Conservation (phyloP, 768 basidiomycete genomes). For the Mrakia gelida region DNA sequence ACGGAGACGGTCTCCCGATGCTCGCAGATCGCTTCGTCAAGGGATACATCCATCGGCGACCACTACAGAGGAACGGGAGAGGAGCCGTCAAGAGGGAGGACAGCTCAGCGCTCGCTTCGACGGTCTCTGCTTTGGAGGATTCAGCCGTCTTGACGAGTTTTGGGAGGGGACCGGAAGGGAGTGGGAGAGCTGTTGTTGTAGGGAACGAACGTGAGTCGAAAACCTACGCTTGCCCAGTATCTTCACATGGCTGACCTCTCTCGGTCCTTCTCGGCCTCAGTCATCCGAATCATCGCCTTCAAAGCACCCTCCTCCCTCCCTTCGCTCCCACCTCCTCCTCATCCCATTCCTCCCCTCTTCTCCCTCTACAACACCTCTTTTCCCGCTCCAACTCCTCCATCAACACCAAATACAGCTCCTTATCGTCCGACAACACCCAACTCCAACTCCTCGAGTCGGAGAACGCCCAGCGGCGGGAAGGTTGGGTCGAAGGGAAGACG, state of each 20-base stretch:
- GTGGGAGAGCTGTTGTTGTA: slow-evolving; percentile 27
- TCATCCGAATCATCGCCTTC: slow-evolving; percentile 24
- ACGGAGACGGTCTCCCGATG: slow-evolving; percentile 2
- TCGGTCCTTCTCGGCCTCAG: not conserved
- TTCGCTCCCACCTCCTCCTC: slow-evolving; percentile 9
- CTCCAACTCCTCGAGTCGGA: slow-evolving; percentile 1
- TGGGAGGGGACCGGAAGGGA: slow-evolving; percentile 22
- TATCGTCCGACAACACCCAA: not conserved
- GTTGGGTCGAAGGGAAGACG: not conserved
- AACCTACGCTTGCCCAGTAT: not conserved
- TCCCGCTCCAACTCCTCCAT: not conserved
- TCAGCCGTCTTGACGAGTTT: slow-evolving; percentile 17
- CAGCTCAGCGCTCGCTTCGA: not conserved
- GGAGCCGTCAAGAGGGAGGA: not conserved
- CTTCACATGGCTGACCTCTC: not conserved
- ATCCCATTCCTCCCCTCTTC: slow-evolving; percentile 21
- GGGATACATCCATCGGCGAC: not conserved
- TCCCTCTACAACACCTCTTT: slow-evolving; percentile 18
- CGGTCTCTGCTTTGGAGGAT: not conserved
- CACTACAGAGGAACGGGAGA: too few species aligned
- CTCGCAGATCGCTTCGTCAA: slow-evolving; percentile 15
- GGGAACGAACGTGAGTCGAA: slow-evolving; percentile 28
- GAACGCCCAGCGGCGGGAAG: not conserved
- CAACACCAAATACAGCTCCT: not conserved
- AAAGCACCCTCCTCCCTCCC: not conserved